A percentile compares a stretch with the other conserved stretches of the same genome.
Evolutionary conservation across 192 early-diverging fungal genomes (phyloP).

Genomic region (Coemansia pectinata): DNA sequence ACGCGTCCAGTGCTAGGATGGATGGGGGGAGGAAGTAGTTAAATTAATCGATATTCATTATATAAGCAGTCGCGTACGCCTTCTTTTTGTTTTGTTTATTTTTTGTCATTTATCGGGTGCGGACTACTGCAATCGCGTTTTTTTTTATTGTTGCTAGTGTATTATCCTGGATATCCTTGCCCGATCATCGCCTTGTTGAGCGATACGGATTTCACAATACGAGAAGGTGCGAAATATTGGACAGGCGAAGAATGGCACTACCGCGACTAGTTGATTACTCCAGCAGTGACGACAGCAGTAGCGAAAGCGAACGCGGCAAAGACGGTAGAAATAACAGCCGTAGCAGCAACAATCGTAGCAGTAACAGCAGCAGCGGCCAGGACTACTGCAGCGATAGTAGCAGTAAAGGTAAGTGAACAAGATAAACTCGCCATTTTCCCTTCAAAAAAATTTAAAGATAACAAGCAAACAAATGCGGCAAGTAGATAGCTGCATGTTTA

Average conservation of each 20-base stretch:
- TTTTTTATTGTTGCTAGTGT: neutral
- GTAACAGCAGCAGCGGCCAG: slow-evolving; percentile 5
- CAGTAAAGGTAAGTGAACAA: slow-evolving; percentile 8
- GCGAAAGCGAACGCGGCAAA: slow-evolving; percentile 1
- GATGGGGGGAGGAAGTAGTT: neutral
- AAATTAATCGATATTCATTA: neutral
- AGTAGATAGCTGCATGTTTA: neutral
- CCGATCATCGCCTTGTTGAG: neutral
- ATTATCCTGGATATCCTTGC: neutral
- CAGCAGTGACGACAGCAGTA: slow-evolving; percentile 44
- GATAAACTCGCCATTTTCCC: neutral
- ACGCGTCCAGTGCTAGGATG: neutral
- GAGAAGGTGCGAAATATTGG: neutral
- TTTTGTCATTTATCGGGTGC: neutral
- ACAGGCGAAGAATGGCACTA: slow-evolving; percentile 13
- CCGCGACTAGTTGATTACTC: slow-evolving; percentile 40
- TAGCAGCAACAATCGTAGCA: slow-evolving; percentile 6
- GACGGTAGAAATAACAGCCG: slow-evolving; percentile 8
- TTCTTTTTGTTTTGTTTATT: neutral
- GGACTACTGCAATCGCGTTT: neutral
- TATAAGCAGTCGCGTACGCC: neutral
- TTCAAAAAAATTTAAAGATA: neutral
- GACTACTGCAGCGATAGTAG: slow-evolving; percentile 13
- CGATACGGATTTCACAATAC: neutral
- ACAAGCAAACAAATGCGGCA: slow-evolving; percentile 15